These are phyloP conservation scores for Euphorbia peplus DNA, from an alignment of 345 rosid species.

Conservation along the genomic window DNA sequence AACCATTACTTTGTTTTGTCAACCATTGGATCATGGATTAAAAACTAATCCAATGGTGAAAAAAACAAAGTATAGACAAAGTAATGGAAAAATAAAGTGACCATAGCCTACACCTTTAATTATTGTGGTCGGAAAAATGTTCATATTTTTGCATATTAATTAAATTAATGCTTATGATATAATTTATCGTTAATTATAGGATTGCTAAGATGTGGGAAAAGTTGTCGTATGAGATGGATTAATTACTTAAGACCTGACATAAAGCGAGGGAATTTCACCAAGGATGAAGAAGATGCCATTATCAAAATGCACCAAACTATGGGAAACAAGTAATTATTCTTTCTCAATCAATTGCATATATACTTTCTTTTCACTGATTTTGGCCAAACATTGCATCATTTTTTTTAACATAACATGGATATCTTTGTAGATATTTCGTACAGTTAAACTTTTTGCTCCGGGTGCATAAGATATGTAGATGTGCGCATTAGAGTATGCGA, in stretches of 20 bases:
- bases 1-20: neutral
- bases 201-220: slow-evolving; percentile 78
- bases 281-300: slow-evolving; percentile 68
- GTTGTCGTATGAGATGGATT: slow-evolving; percentile 90
- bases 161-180: neutral
- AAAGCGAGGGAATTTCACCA: slow-evolving; percentile 72
- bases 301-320: slow-evolving; percentile 50
- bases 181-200: slow-evolving; percentile 34
- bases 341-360: neutral
- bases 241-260: slow-evolving; percentile 89
- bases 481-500: too few species aligned
- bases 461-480: too few species aligned
- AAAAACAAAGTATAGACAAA: too few species aligned
- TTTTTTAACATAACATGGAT: too few species aligned
- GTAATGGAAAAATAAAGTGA: too few species aligned
- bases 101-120: too few species aligned
- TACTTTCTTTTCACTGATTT: neutral
- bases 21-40: neutral
- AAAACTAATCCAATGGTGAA: too few species aligned
- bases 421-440: too few species aligned
- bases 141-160: too few species aligned
- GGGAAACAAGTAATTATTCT: slow-evolving; percentile 66
- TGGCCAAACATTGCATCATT: too few species aligned
- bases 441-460: too few species aligned
- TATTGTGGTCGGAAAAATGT: neutral